Conservation (phyloP, 2,329 filamentous ascomycete species). For the Aspergillus terreus region DNA sequence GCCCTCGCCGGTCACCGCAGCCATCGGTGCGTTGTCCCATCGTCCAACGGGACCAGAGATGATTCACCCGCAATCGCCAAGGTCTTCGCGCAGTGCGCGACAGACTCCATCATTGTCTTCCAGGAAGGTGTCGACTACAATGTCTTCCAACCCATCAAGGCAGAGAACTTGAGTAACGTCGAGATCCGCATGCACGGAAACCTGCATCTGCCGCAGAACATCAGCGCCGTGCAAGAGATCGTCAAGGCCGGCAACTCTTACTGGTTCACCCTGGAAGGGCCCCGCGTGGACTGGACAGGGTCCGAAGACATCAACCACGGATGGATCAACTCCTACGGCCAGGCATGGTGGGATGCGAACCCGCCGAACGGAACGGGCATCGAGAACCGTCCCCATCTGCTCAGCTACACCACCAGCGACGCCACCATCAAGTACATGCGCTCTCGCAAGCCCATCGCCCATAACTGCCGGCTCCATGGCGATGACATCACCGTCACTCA, state of each 20-base stretch:
- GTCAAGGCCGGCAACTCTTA: constrained; percentile 29
- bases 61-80: constrained; percentile 38
- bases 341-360: constrained; percentile 46
- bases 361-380: constrained; percentile 37
- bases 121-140: constrained; percentile 42
- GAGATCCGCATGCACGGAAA: constrained; percentile 43
- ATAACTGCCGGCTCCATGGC: constrained; percentile 40
- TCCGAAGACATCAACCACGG: constrained; percentile 35
- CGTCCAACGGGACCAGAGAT: constrained; percentile 36
- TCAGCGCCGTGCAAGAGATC: constrained; percentile 35
- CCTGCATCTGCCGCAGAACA: constrained; percentile 41
- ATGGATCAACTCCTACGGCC: constrained; percentile 46
- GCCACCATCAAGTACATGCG: constrained; percentile 39
- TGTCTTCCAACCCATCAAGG: constrained; percentile 37
- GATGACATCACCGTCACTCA: constrained; percentile 40
- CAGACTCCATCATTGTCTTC: constrained; percentile 33
- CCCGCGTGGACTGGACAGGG: constrained; percentile 25
- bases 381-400: constrained; percentile 38
- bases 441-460: constrained; percentile 43
- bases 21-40: constrained; percentile 20
- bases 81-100: constrained; percentile 36
- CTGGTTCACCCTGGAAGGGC: constrained; percentile 37
- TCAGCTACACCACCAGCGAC: constrained; percentile 36
- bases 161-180: constrained; percentile 41
- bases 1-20: neutral